Base-by-base conservation (phyloP, 768 basidiomycete species). In the Cyclocybe cylindracea region DNA sequence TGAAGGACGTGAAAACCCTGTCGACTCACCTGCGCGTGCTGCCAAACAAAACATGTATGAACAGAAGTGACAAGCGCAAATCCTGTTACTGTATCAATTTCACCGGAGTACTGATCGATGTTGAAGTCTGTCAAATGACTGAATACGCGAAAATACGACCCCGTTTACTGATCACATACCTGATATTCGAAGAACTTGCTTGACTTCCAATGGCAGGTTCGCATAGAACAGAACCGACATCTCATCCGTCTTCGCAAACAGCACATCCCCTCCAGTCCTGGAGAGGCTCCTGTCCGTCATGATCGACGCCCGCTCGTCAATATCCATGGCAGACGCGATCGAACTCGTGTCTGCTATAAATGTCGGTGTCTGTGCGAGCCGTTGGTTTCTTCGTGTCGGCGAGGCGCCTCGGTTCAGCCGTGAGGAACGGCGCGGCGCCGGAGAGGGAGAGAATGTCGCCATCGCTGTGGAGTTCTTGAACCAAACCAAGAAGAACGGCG, bases 31-130 rank as follows among this genome's bases (percentile, higher is more conserved):
- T 87, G 84, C 39, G 84, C 79, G 70, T 91, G 86, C 54, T 89
- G 86, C 89, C 89, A 92, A 42, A 91, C 86, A 67, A 89, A 91
- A 65, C 88, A 91, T 7, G 87, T 89, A 61, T 82, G 80, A 6
- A 74, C 70, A 19, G 89, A 90, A 13, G 83, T 80, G 18, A 90
- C 80, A 36, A 91, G 78, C 9, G 89, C 82, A 63, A 87, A 91
- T 6, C 88, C 88, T 7, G 89, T 89, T 43, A 75, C 48, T 4
- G 82, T 79, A 62, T 92, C 89, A 16, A 91, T 83, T 43, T 79
- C 81, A 41, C 89, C 90, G 3, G 82, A 79, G 53, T 86, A 90
- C 10, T 78, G 74, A 50, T 87, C 86, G 44, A 76, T 72, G 57
- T 79, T 80, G 62, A 90, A 88, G 58, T 90, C 89, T 91, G 43